Evolutionary conservation across 2,329 filamentous ascomycete genomes (phyloP), one percentile per base, ranked within the genome.

Genomic region (Trichoderma atrobrunneum): DNA sequence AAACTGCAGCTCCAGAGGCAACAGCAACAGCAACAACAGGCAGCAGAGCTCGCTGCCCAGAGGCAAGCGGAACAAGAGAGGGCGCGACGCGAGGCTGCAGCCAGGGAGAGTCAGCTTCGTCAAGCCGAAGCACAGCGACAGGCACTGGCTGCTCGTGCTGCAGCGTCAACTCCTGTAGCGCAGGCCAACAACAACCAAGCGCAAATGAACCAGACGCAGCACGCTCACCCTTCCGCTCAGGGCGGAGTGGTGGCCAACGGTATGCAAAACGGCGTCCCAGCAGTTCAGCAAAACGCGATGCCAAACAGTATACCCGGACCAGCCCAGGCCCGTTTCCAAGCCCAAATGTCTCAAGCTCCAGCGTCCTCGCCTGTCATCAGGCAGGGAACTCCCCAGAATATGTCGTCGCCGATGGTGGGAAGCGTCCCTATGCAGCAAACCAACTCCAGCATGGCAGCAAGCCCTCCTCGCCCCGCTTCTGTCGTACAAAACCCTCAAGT

Each of bases 281-380:
- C 75, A 59, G 72, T 62, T 5, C 77, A 79, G 62, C 77, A 79
- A 26, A 82, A 80, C 72, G 76, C 78, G 7, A 80, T 84, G 70
- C 77, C 81, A 32, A 84, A 82, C 48, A 81, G 79, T 14, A 81
- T 86, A 71, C 80, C 71, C 79, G 79, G 69, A 16, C 77, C 81
- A 7, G 36, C 66, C 3, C 85, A 86, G 72, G 80, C 84, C 36
- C 84, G 87, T 11, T 88, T 89, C 74, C 82, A 83, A 24, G 82
- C 84, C 63, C 87, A 90, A 74, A 87, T 89, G 8, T 87, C 89
- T 1, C 90, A 92, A 77, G 84, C 88, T 18, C 86, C 88, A 5
- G 90, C 89, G 1, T 90, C 90, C 10, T 93, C 92, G n/a, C 92
- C 93, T 0, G 84, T 90, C 72, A 81, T 87, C 26, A 85, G 88